Evolutionary conservation across 2,329 filamentous ascomycete genomes (phyloP).

Genomic region (Monosporascus sp.): DNA sequence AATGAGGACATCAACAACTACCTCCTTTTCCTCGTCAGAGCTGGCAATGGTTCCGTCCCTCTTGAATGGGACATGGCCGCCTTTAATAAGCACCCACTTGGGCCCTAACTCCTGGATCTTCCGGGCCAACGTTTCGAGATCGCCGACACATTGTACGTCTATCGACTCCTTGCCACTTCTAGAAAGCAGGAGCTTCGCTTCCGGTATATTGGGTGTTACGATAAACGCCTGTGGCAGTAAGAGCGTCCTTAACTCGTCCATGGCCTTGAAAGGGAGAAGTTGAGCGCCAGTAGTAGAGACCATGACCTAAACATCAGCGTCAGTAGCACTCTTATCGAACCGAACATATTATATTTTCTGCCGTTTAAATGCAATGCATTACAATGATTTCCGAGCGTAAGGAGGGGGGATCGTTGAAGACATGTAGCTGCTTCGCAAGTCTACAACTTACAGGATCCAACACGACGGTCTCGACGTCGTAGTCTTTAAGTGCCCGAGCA

Average conservation of each 20-base stretch:
- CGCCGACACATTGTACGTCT: constrained; percentile 51
- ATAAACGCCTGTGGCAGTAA: constrained; percentile 63
- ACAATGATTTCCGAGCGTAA: too few species aligned
- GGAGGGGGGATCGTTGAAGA: too few species aligned
- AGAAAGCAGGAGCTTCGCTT: constrained; percentile 61
- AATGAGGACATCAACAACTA: constrained; percentile 73
- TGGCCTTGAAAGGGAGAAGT: constrained; percentile 61
- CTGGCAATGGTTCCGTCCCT: constrained; percentile 54
- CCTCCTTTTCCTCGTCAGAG: constrained; percentile 50
- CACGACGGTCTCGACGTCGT: constrained; percentile 55
- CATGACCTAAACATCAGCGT: constrained; percentile 65
- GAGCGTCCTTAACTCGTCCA: constrained; percentile 50
- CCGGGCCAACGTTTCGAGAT: constrained; percentile 64
- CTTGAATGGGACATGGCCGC: constrained; percentile 79
- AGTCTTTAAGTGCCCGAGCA: constrained; percentile 54
- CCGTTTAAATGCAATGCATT: not conserved
- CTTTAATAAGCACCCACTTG: constrained; percentile 79
- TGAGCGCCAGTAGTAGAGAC: constrained; percentile 73
- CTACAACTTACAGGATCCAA: constrained; percentile 63
- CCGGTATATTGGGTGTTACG: constrained; percentile 72
- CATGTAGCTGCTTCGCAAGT: not conserved
- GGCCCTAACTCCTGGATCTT: constrained; percentile 64
- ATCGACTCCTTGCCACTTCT: constrained; percentile 37
- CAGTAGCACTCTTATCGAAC: not conserved
- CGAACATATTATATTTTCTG: not conserved